Conservation (phyloP, 1,139 yeast genomes). For the Taiozyma sp. region DNA sequence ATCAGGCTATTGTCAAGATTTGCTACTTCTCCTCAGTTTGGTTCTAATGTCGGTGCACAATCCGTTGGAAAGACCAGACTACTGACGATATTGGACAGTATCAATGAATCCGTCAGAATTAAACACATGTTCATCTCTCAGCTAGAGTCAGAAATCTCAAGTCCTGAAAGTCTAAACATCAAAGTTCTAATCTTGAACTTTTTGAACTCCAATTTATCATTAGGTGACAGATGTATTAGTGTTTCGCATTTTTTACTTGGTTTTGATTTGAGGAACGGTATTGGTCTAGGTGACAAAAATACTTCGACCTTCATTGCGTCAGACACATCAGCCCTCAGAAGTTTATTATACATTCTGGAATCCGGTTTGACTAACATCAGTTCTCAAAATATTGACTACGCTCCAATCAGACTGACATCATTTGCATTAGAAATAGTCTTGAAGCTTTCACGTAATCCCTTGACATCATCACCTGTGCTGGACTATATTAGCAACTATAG, state of each 20-base stretch:
- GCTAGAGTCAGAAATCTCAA: conserved; percentile 43
- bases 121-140: conserved; percentile 72
- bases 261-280: conserved; percentile 42
- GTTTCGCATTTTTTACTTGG: conserved; percentile 79
- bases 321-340: conserved; percentile 48
- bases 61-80: conserved; percentile 55
- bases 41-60: conserved; percentile 31
- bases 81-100: conserved; percentile 67
- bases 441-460: conserved; percentile 50
- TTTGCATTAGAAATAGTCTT: conserved; percentile 56
- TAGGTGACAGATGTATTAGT: conserved; percentile 36
- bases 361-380: conserved; percentile 42
- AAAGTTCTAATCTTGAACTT: conserved; percentile 59
- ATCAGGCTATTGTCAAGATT: conserved; percentile 50
- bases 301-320: conserved; percentile 47
- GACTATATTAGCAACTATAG: conserved; percentile 46
- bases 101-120: conserved; percentile 66
- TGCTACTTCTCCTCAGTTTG: conserved; percentile 47
- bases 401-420: conserved; percentile 55
- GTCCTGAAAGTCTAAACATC: conserved; percentile 34
- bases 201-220: conserved; percentile 44
- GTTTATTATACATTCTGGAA: conserved; percentile 46
- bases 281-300: conserved; percentile 36
- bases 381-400: conserved; percentile 41
- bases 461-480: conserved; percentile 50